Conservation (phyloP, 768 basidiomycete genomes). For the Mycena galericulata region DNA sequence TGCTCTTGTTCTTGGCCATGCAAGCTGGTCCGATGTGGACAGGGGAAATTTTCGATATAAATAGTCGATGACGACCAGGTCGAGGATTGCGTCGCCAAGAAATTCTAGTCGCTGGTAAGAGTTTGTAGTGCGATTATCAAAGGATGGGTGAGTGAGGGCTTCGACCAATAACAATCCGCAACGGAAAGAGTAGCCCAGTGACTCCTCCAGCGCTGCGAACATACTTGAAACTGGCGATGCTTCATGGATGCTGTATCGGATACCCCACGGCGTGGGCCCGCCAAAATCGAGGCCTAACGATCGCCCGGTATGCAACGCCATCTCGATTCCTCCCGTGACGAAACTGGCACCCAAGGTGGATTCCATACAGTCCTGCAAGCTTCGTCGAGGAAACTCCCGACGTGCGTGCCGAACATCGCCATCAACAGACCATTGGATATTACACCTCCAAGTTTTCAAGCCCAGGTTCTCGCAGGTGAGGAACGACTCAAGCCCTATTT, state of each 20-base stretch:
- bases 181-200: slow-evolving; percentile 78
- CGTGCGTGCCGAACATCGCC: slow-evolving; percentile 52
- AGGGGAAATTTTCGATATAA: slow-evolving; percentile 76
- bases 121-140: slow-evolving; percentile 48
- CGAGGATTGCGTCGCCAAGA: slow-evolving; percentile 85
- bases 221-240: slow-evolving; percentile 55
- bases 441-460: slow-evolving; percentile 70
- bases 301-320: slow-evolving; percentile 74
- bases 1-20: slow-evolving; percentile 74
- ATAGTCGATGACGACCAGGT: slow-evolving; percentile 78
- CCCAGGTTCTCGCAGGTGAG: slow-evolving; percentile 70
- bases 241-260: slow-evolving; percentile 60
- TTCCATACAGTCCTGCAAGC: slow-evolving; percentile 91
- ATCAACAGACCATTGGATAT: slow-evolving; percentile 45
- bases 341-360: slow-evolving; percentile 85
- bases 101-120: slow-evolving; percentile 93
- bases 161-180: slow-evolving; percentile 74
- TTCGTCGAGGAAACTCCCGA: slow-evolving; percentile 71
- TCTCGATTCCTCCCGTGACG: slow-evolving; percentile 75
- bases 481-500: slow-evolving; percentile 70
- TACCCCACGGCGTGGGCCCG: slow-evolving; percentile 73
- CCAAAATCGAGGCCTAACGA: slow-evolving; percentile 80
- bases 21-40: slow-evolving; percentile 83
- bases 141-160: slow-evolving; percentile 90
- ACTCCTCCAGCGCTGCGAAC: slow-evolving; percentile 68